Evolutionary conservation across 345 rosid species (phyloP).

Genomic region (Hibiscus tridactylites): DNA sequence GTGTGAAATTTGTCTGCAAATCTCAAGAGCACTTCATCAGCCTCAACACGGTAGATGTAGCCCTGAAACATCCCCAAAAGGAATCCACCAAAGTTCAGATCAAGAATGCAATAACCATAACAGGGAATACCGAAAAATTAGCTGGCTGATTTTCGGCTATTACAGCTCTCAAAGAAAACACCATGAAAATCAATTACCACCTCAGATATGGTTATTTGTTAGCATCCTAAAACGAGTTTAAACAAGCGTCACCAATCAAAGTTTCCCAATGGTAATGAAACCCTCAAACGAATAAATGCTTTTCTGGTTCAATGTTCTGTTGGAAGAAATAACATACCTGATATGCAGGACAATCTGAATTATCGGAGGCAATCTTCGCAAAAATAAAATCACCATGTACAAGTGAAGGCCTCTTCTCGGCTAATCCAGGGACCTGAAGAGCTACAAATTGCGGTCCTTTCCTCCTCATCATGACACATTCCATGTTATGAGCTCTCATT

Average conservation of each 20-base stretch:
- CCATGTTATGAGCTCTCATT: conserved; percentile 44
- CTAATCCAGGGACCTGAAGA: conserved; percentile 52
- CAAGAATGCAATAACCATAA: background rate
- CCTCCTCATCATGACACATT: conserved; percentile 30
- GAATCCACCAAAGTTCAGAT: background rate
- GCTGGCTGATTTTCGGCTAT: background rate
- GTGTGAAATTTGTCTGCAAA: conserved; percentile 29
- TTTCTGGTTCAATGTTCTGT: background rate
- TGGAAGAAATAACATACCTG: conserved; percentile 20
- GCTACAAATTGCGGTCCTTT: conserved; percentile 30
- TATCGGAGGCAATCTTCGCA: conserved; percentile 20
- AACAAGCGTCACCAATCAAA: background rate
- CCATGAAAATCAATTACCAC: background rate
- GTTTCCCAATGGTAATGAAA: background rate
- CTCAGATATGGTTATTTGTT: background rate
- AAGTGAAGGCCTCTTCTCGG: conserved; percentile 62
- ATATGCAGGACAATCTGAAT: conserved; percentile 11
- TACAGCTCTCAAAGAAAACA: background rate
- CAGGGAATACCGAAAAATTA: background rate
- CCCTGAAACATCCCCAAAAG: conserved; percentile 30
- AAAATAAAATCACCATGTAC: conserved; percentile 42
- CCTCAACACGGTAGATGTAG: conserved; percentile 34
- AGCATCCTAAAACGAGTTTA: background rate
- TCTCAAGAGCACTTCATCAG: conserved; percentile 48
- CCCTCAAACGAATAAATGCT: background rate